Conservation (phyloP, 352 stramenopile species). For the Phytophthora podocarpi region DNA sequence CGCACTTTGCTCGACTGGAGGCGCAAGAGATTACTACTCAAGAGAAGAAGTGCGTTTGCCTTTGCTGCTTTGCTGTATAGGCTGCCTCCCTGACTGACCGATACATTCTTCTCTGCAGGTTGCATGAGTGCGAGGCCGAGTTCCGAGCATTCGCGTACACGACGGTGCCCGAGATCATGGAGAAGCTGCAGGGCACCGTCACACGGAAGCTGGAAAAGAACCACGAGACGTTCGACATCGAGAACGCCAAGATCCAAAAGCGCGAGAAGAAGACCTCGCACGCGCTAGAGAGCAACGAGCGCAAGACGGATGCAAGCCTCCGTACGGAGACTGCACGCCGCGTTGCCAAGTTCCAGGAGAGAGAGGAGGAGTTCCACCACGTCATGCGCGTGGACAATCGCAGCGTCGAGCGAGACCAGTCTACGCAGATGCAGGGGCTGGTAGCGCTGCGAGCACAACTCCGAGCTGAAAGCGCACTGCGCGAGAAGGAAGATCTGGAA, state of each 20-base stretch:
- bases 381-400: conserved; percentile 77
- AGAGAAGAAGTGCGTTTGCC: conserved; percentile 48
- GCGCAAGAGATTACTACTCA: conserved; percentile 46
- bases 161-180: conserved; percentile 89
- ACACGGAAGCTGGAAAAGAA: conserved; percentile 90
- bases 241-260: conserved; percentile 93
- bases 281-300: conserved; percentile 70
- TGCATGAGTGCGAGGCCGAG: conserved; percentile 54
- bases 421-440: conserved; percentile 50
- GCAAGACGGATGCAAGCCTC: conserved; percentile 63
- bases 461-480: conserved; percentile 47
- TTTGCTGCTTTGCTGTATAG: not conserved
- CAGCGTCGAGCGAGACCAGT: conserved; percentile 50
- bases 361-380: conserved; percentile 68
- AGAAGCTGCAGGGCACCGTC: conserved; percentile 86
- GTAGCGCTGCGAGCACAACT: conserved; percentile 61
- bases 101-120: conserved; percentile 32
- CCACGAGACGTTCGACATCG: conserved; percentile 92
- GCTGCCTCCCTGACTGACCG: not conserved
- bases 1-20: conserved; percentile 67
- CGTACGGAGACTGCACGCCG: conserved; percentile 71
- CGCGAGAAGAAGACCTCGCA: conserved; percentile 88
- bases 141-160: conserved; percentile 79
- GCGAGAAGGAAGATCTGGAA: conserved; percentile 72
- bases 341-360: conserved; percentile 57